These are phyloP conservation scores for Rhodotorula sp. DNA, from an alignment of 1,284 basidiomycete species.

Conservation along the genomic window DNA sequence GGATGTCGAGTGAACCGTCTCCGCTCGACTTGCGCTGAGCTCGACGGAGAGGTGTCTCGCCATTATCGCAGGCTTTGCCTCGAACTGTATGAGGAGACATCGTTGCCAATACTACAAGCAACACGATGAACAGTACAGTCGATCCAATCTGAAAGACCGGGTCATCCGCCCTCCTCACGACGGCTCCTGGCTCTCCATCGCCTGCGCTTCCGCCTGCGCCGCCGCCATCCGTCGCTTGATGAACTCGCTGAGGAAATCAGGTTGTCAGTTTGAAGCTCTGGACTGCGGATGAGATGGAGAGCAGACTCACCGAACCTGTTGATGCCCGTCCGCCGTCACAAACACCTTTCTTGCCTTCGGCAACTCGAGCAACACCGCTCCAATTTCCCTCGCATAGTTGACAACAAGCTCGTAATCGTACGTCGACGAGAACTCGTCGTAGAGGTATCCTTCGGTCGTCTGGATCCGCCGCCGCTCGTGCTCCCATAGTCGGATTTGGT, in stretches of 20 bases:
- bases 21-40: too few relatives aligned
- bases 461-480: conserved; percentile 89
- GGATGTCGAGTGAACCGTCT: too few relatives aligned
- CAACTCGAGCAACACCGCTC: conserved; percentile 76
- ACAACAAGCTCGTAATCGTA: conserved; percentile 83
- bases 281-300: not conserved
- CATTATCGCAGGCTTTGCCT: not conserved
- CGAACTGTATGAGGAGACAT: not conserved
- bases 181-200: not conserved
- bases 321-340: conserved; percentile 73
- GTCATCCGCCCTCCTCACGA: not conserved
- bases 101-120: conserved; percentile 7
- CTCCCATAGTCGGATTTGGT: conserved; percentile 98
- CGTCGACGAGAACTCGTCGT: conserved; percentile 79
- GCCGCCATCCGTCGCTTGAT: conserved; percentile 35
- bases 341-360: conserved; percentile 72
- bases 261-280: not conserved
- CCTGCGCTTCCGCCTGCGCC: conserved; percentile 12
- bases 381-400: conserved; percentile 77
- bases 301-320: conserved; percentile 56
- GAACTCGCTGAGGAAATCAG: conserved; percentile 17
- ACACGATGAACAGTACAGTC: not conserved
- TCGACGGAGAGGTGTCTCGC: too few relatives aligned
- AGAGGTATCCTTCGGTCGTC: conserved; percentile 71
- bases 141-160: too few relatives aligned